These are phyloP conservation scores for Saccharomyces hybrid DNA, from an alignment of 1,139 yeast genomes.

Conservation along the genomic window DNA sequence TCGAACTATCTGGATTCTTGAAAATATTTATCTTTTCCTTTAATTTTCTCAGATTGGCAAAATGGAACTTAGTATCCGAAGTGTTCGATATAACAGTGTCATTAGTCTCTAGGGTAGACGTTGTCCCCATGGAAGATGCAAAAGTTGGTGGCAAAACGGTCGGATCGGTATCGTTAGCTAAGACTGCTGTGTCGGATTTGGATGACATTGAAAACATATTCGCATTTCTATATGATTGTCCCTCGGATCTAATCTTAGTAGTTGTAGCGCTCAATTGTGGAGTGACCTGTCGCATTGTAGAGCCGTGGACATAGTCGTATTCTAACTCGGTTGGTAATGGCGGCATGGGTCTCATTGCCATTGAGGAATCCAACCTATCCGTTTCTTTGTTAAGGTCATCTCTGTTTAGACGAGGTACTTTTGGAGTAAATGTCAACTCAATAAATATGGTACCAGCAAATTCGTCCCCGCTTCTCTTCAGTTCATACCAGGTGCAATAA, in stretches of 20 bases:
- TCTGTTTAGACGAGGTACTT: conserved; percentile 35
- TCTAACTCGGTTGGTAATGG: conserved; percentile 31
- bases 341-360: conserved; percentile 34
- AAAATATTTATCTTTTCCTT: conserved; percentile 31
- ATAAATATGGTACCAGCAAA: conserved; percentile 84
- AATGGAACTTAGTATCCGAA: conserved; percentile 29
- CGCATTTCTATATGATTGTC: not conserved
- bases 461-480: conserved; percentile 52
- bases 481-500: conserved; percentile 77
- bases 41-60: conserved; percentile 31
- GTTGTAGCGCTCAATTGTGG: conserved; percentile 11
- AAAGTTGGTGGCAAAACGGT: conserved; percentile 14
- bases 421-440: conserved; percentile 87
- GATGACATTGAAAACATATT: not conserved
- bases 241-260: not conserved
- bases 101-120: conserved; percentile 17
- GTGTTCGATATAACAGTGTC: conserved; percentile 18
- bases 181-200: not conserved
- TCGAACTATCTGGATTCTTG: conserved; percentile 25
- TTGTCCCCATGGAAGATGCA: conserved; percentile 23
- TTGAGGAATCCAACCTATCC: conserved; percentile 24
- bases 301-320: conserved; percentile 26
- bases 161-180: not conserved
- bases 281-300: conserved; percentile 24
- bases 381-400: conserved; percentile 11